Evolutionary conservation across 805 yeast species (phyloP), one percentile per base, ranked within the genome.

Genomic region (Maudiozyma bulderi): DNA sequence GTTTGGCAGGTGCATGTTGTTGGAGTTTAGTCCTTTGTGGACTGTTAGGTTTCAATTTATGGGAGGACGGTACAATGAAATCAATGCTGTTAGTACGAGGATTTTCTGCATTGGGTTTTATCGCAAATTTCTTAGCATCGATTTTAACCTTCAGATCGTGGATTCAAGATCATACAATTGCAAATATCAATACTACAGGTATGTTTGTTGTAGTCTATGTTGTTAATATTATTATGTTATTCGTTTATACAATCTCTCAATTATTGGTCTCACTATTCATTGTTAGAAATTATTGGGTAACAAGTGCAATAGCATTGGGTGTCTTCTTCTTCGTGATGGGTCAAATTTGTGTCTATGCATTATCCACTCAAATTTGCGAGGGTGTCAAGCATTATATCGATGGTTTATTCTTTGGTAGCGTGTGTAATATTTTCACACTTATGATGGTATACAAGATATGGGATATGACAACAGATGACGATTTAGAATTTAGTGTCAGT

Each of bases 361-460:
- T 89, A 56, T 84, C 89, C 28, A 60, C 70, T 43, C 58, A 64
- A 15, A 80, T 91, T 40, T 91, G 99, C 67, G 68, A 70, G 35
- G 75, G 80, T 20, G 78, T 84, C 44, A 78, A 82, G 38, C 99
- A 93, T 67, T 93, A 91, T 64, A 74, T 88, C 26, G 99, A 91
- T 61, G 98, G 98, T 0, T 66, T 88, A 32, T 84, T 91, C 60
- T 87, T 90, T 60, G 93, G 88, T 33, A 77, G 93, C 29, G 59
- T 88, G 35, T 78, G 95, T 61, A 87, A 87, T 62, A 62, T 88
- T 45, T 84, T 88, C 59, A 76, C 95, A 4, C 70, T 85, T 48
- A 89, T 93, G 95, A 91, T 93, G 98, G 74, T 91, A 46, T 91
- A 89, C 73, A 90, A 93, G 68, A 87, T 81, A 57, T 91, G 98